Percentiles rank a stretch among this genome's conserved stretches.
Evolutionary conservation across 2,329 filamentous ascomycete species (phyloP).

Genomic region (Akanthomyces dipterigenus): DNA sequence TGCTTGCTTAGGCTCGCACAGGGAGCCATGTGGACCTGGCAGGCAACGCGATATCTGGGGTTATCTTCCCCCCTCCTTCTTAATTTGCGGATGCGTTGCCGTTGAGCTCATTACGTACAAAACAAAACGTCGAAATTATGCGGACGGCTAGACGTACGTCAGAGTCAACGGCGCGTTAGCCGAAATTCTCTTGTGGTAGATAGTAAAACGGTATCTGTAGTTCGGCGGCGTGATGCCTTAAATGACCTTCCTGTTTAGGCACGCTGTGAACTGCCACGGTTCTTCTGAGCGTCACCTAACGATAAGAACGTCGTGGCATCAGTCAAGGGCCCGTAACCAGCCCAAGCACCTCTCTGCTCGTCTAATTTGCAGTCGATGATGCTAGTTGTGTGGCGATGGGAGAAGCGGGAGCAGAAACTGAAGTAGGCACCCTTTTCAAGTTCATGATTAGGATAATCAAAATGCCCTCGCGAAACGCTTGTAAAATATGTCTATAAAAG

Average conservation of each 20-base stretch:
- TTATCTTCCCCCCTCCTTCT: neutral
- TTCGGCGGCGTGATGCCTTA: neutral
- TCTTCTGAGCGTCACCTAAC: no score
- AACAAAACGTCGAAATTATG: no score
- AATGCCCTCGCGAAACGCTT: neutral
- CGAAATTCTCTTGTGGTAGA: neutral
- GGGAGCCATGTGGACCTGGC: neutral
- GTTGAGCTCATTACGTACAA: neutral
- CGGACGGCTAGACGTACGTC: no score
- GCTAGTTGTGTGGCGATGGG: neutral
- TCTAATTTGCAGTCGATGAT: neutral
- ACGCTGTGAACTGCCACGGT: neutral
- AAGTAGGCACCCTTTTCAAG: neutral
- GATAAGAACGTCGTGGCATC: no score
- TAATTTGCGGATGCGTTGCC: neutral
- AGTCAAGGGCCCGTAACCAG: neutral
- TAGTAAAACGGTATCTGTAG: neutral
- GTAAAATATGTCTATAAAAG: neutral
- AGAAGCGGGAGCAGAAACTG: neutral
- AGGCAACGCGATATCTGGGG: neutral
- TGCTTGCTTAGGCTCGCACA: neutral
- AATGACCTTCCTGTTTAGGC: neutral
- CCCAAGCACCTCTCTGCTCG: neutral
- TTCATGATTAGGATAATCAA: neutral
- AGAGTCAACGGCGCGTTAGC: neutral